These are phyloP conservation scores for Aspergillus ochraceoroseus DNA, from an alignment of 2,329 filamentous ascomycete species.

Conservation along the genomic window DNA sequence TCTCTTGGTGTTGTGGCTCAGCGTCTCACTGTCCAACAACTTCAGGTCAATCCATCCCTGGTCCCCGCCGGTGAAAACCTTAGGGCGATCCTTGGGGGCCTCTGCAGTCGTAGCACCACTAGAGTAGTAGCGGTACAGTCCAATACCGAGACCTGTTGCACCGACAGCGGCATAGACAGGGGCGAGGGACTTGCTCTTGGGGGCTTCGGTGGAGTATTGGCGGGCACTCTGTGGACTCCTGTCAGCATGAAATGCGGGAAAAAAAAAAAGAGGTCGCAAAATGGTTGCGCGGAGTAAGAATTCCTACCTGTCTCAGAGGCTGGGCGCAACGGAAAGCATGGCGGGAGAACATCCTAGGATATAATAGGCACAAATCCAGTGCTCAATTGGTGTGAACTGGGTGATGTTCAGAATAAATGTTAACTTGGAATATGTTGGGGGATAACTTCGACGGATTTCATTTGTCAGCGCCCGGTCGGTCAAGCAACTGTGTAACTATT, in stretches of 20 bases:
- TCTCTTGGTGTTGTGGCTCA: slow-evolving; percentile 95
- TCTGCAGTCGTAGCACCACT: slow-evolving; percentile 30
- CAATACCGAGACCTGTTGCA: slow-evolving; percentile 49
- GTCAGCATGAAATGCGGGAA: slow-evolving; percentile 9
- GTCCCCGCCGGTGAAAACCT: slow-evolving; percentile 73
- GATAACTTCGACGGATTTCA: slow-evolving; percentile 10
- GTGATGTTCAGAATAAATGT: slow-evolving; percentile 12
- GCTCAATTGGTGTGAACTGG: slow-evolving; percentile 18
- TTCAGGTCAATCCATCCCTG: slow-evolving; percentile 83
- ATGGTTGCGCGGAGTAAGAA: not conserved
- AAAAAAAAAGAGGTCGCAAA: not conserved
- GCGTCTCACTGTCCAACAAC: slow-evolving; percentile 67
- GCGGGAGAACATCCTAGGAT: slow-evolving; percentile 64
- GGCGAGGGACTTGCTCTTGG: slow-evolving; percentile 53
- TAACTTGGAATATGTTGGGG: slow-evolving; percentile 1
- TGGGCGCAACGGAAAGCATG: slow-evolving; percentile 59
- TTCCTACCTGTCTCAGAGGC: slow-evolving; percentile 60
- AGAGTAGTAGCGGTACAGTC: slow-evolving; percentile 50
- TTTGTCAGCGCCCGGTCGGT: too few species aligned
- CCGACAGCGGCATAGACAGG: slow-evolving; percentile 51
- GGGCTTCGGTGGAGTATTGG: slow-evolving; percentile 65
- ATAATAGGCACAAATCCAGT: slow-evolving; percentile 14
- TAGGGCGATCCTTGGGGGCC: slow-evolving; percentile 38
- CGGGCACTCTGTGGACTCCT: slow-evolving; percentile 52
- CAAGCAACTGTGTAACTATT: too few species aligned